Base-by-base conservation (phyloP, 331 rosid genomes). In the Acacia concinna region DNA sequence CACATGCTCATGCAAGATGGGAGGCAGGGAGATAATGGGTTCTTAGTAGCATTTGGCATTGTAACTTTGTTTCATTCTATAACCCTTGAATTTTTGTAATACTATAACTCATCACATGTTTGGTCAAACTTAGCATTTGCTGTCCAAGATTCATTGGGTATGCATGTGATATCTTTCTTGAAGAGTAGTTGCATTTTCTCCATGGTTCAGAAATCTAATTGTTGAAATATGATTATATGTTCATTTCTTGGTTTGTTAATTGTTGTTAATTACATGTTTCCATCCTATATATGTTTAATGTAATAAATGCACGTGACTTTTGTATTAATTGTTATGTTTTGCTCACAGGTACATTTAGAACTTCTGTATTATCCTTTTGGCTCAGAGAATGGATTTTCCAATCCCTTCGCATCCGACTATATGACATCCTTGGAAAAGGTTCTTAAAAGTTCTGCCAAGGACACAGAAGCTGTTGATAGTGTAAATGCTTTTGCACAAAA, bases 401-500 rank as follows among this genome's bases (percentile, higher is more conserved):
- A 96, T 64, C 99, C 98, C 51, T 96, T 90, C 79, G 72, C 96
- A 71, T 68, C 91, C 41, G 66, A 81, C 67, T 75, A 75, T 76
- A 82, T 93, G 98, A 96, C 98, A 21, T 88, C 97, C 77, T 87
- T 96, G 84, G 99, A 96, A 79, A 96, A 81, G 89, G 88, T 89
- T 71, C 82, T 96, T 30, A 88, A 96, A 82, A 85, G 74, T 83
- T 81, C 89, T 46, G 65, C 27, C 2, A 93, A 91, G 64, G 93
- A 97, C 71, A 43, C 28, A n/a, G 96, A 91, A 18, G 79, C 88
- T 73, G 75, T 83, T 28, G 94, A 85, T 76, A 83, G 20, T 37
- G 98, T 82, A 85, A 85, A 86, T 57, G 89, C 89, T 15, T 81
- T 80, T 57, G 51, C 89, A 10, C 97, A 87, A 78, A 93, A 87